These are phyloP conservation scores for Botryobasidium botryosum DNA, from an alignment of 768 basidiomycete species.

Conservation along the genomic window DNA sequence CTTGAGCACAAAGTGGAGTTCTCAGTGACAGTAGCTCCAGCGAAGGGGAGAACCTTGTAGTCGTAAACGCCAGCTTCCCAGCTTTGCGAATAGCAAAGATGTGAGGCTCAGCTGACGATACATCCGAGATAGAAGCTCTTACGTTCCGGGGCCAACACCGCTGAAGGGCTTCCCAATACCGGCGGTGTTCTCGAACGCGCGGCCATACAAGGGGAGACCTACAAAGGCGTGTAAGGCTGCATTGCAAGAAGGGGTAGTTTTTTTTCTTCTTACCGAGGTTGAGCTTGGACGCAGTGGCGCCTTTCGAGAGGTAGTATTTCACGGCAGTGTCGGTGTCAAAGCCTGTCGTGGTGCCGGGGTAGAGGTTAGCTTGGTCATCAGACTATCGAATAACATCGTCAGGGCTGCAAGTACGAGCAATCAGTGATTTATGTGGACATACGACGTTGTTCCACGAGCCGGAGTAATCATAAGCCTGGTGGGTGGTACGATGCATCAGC, in stretches of 20 bases:
- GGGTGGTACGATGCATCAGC: no score
- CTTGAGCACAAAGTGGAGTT: constrained; percentile 54
- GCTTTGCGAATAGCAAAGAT: no score
- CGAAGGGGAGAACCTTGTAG: constrained; percentile 52
- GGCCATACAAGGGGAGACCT: background rate
- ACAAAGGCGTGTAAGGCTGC: background rate
- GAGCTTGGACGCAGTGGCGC: constrained; percentile 19
- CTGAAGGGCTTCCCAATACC: background rate
- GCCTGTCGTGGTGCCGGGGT: background rate
- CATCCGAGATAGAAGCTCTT: constrained; percentile 20
- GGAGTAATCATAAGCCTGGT: constrained; percentile 1
- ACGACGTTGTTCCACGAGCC: background rate
- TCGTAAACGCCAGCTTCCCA: constrained; percentile 41
- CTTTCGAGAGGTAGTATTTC: constrained; percentile 16
- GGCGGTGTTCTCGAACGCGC: background rate
- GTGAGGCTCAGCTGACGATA: no score
- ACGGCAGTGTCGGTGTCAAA: constrained; percentile 21
- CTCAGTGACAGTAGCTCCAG: constrained; percentile 38
- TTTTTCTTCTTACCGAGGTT: constrained; percentile 23
- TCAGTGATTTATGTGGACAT: no score
- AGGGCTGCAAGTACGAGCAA: no score
- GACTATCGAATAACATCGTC: no score
- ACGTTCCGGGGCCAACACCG: constrained; percentile 47
- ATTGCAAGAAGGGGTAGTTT: no score
- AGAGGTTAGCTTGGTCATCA: background rate